Evolutionary conservation across 208 protist species (phyloP).

Genomic region (Jaenimonas drosophilae): DNA sequence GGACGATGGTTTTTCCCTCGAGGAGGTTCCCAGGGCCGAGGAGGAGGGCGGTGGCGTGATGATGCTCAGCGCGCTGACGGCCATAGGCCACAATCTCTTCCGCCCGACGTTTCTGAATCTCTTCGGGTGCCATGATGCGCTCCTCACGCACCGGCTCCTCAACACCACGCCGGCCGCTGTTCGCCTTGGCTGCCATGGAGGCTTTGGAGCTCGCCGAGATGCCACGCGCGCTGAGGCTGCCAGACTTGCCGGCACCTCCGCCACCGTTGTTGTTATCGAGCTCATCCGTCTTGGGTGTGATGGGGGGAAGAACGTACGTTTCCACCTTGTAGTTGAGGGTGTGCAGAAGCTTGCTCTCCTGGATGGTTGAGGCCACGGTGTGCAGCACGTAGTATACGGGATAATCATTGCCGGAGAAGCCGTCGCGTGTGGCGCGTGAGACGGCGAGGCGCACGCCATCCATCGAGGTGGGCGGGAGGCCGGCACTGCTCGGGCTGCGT

Average conservation of each 20-base stretch:
- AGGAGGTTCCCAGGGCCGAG: conserved; percentile 43
- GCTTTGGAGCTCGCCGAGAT: background rate
- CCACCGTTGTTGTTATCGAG: conserved; percentile 34
- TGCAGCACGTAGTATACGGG: background rate
- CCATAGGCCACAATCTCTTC: conserved; percentile 26
- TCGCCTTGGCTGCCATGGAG: too few relatives aligned
- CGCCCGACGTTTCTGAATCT: conserved; percentile 1
- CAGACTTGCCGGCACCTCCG: background rate
- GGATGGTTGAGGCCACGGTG: background rate
- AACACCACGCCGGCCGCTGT: too few relatives aligned
- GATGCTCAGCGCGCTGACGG: conserved; percentile 16
- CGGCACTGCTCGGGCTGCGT: background rate
- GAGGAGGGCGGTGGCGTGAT: conserved; percentile 25
- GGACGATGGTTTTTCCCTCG: conserved; percentile 32
- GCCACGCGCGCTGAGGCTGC: background rate
- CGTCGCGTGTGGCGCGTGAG: background rate
- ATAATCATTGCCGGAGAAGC: background rate
- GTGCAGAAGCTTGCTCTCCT: conserved; percentile 1
- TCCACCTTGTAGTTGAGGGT: conserved; percentile 23
- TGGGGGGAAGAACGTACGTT: conserved; percentile 16
- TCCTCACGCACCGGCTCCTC: background rate
- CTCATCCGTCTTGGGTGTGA: conserved; percentile 52
- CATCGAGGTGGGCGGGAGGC: too few relatives aligned
- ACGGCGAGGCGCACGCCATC: too few relatives aligned
- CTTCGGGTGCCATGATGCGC: background rate